Percentiles rank a stretch among this genome's conserved stretches.
Evolutionary conservation across 306 rosid species (phyloP).

Genomic region (Fragaria iinumae): DNA sequence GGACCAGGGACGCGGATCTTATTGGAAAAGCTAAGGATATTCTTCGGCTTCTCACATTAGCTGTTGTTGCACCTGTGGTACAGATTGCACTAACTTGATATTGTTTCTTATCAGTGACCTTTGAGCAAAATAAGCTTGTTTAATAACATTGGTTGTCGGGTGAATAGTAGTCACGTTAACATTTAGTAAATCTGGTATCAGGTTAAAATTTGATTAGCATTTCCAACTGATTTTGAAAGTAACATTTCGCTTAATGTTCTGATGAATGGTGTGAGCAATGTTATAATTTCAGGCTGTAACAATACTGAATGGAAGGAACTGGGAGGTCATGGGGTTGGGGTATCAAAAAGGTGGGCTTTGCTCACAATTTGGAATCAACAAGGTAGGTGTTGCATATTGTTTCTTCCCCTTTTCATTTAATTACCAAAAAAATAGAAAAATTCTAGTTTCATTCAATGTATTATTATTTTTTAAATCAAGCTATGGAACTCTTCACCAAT

Average conservation of each 20-base stretch:
- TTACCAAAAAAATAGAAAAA: too few species aligned
- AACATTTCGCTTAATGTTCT: not conserved
- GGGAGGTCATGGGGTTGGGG: not conserved
- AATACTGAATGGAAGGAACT: not conserved
- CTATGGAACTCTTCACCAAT: too few species aligned
- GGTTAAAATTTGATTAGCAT: not conserved
- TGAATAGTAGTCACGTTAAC: not conserved
- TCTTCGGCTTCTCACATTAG: not conserved
- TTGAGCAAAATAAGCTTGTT: not conserved
- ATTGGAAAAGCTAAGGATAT: not conserved
- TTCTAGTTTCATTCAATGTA: too few species aligned
- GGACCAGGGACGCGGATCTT: not conserved
- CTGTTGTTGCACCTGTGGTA: not conserved
- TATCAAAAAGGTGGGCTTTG: not conserved
- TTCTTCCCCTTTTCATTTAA: not conserved
- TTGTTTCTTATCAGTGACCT: not conserved
- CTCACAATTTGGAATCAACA: not conserved
- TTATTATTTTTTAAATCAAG: too few species aligned
- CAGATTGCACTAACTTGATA: not conserved
- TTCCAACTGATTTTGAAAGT: not conserved
- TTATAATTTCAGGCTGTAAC: not conserved
- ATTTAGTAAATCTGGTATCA: not conserved
- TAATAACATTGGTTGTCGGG: not conserved
- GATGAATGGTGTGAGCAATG: not conserved
- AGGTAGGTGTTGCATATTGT: not conserved